These are phyloP conservation scores for Pseudonitzschia delicatissima DNA, from an alignment of 108 stramenopile genomes.

Conservation along the genomic window DNA sequence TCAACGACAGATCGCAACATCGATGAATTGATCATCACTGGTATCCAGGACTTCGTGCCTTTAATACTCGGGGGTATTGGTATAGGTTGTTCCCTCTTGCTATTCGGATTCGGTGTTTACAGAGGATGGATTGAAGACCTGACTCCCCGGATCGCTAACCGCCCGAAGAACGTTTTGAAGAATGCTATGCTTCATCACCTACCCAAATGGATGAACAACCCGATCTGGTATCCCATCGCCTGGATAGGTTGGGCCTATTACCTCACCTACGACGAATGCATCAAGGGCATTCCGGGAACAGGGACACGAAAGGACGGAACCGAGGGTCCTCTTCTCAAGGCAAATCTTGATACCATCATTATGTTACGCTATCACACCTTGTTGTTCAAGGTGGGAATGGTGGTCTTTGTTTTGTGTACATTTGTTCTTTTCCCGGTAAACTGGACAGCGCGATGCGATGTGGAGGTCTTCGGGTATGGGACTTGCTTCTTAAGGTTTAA, in stretches of 20 bases:
- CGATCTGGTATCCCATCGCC: constrained; percentile 2
- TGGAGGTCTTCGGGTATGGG: neutral
- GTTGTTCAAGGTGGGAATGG: constrained; percentile 46
- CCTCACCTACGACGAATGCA: constrained; percentile 52
- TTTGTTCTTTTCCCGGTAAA: constrained; percentile 69
- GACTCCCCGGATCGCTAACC: constrained; percentile 18
- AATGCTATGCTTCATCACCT: neutral
- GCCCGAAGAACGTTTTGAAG: constrained; percentile 25
- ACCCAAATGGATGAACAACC: constrained; percentile 14
- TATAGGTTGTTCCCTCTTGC: neutral
- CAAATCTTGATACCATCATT: constrained; percentile 73
- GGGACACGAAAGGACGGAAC: constrained; percentile 59
- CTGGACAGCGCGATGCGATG: constrained; percentile 39
- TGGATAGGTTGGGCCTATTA: constrained; percentile 58
- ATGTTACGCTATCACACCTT: constrained; percentile 64
- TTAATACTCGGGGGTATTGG: no score
- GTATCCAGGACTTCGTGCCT: no score
- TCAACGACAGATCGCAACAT: no score
- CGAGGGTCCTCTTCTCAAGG: constrained; percentile 48
- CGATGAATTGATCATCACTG: no score
- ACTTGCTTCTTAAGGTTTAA: no score
- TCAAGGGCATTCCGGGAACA: constrained; percentile 75
- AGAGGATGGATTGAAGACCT: neutral
- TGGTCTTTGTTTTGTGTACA: constrained; percentile 55
- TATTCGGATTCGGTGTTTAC: neutral